phyloP scores from a whole-genome alignment of 73 alveolate genomes.

The Blepharisma stoltei region DNA sequence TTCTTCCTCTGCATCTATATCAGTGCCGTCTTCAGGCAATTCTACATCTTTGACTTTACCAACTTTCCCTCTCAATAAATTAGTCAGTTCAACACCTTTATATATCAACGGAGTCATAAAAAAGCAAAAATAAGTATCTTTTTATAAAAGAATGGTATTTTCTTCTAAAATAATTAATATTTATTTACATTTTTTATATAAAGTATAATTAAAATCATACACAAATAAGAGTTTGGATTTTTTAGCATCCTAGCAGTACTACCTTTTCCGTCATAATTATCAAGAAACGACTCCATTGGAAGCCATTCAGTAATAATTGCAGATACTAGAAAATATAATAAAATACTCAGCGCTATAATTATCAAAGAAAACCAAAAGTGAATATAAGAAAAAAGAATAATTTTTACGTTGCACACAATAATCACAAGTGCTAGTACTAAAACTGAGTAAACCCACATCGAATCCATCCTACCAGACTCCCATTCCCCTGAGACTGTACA shows the following conservation, averaged over 20 bases:
- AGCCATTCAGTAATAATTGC: constrained; percentile 21
- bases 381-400: constrained; percentile 64
- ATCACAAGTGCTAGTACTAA: constrained; percentile 1
- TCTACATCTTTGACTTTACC: too few species aligned
- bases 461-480: constrained; percentile 1
- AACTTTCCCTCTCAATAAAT: too few species aligned
- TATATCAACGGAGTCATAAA: background rate
- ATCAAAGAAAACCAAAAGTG: constrained; percentile 47
- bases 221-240: constrained; percentile 5
- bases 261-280: background rate
- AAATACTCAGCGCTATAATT: background rate
- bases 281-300: background rate
- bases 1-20: too few species aligned
- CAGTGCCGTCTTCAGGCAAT: too few species aligned
- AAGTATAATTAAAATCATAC: background rate
- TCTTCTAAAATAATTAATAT: too few species aligned
- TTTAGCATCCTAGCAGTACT: background rate
- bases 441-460: constrained; percentile 12
- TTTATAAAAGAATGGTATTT: too few species aligned
- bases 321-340: background rate
- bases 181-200: too few species aligned
- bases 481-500: background rate
- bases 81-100: too few species aligned
- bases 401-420: constrained; percentile 60
- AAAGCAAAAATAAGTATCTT: background rate